Conservation (phyloP, 2,329 filamentous ascomycete genomes). For the Fusarium sp. region DNA sequence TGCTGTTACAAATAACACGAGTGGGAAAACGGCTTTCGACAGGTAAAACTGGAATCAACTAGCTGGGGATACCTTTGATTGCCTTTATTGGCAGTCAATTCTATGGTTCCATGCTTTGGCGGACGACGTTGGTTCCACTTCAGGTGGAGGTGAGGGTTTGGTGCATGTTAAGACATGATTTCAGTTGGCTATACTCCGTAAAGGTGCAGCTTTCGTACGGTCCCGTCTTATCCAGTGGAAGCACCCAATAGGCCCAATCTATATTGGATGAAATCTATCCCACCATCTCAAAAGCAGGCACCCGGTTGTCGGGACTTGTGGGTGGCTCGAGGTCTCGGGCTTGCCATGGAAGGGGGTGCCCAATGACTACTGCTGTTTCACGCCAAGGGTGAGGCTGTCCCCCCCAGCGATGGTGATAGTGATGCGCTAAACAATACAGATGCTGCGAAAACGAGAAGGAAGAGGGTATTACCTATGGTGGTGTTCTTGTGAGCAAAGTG, state of each 20-base stretch:
- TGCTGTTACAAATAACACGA: slow-evolving; percentile 18
- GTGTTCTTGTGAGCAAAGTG: slow-evolving; percentile 27
- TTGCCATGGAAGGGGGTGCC: slow-evolving; percentile 8
- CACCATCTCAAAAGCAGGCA: slow-evolving; percentile 41
- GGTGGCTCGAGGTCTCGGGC: slow-evolving; percentile 25
- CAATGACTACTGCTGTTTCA: slow-evolving; percentile 34
- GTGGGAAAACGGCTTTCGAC: slow-evolving; percentile 10
- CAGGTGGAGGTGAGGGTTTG: slow-evolving; percentile 48
- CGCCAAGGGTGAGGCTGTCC: slow-evolving; percentile 25
- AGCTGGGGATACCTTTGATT: slow-evolving; percentile 32
- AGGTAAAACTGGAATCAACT: slow-evolving; percentile 33
- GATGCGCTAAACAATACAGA: slow-evolving; percentile 23
- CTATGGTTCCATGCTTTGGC: slow-evolving; percentile 43
- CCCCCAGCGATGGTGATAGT: slow-evolving; percentile 27
- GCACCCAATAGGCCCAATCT: slow-evolving; percentile 31
- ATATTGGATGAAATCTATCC: slow-evolving; percentile 31
- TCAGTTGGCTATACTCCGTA: slow-evolving; percentile 37
- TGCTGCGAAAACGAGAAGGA: slow-evolving; percentile 12
- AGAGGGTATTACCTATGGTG: slow-evolving; percentile 22
- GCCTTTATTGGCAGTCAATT: slow-evolving; percentile 35
- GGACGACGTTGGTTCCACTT: slow-evolving; percentile 46
- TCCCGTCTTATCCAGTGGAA: slow-evolving; percentile 36
- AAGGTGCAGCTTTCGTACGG: slow-evolving; percentile 42
- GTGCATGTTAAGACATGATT: slow-evolving; percentile 44
- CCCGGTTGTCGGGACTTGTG: slow-evolving; percentile 34